Evolutionary conservation across 768 basidiomycete species (phyloP).

Genomic region (Fistulinella prunicolor): DNA sequence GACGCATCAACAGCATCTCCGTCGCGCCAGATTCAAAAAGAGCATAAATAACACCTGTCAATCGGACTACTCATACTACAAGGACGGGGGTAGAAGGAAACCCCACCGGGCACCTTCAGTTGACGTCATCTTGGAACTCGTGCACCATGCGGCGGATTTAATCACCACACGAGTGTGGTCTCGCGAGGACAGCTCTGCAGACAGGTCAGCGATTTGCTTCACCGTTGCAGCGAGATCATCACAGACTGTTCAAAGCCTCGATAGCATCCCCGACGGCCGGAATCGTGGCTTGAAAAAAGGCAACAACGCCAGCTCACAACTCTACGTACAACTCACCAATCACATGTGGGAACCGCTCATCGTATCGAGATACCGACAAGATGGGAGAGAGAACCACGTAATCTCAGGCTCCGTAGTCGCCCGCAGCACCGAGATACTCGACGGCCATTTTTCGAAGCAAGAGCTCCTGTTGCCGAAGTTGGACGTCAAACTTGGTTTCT

Average conservation of each 20-base stretch:
- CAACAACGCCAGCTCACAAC: neutral
- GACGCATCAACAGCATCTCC: too few relatives aligned
- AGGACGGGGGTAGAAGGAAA: too few relatives aligned
- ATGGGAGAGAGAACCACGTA: constrained; percentile 68
- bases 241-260: constrained; percentile 61
- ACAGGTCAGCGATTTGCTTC: constrained; percentile 64
- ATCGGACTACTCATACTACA: too few relatives aligned
- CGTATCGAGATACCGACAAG: constrained; percentile 52
- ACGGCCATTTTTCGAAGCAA: constrained; percentile 60
- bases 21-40: too few relatives aligned
- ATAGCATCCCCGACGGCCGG: constrained; percentile 76
- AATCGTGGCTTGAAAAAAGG: constrained; percentile 51
- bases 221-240: constrained; percentile 58
- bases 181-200: constrained; percentile 66
- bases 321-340: constrained; percentile 41
- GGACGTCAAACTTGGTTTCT: constrained; percentile 57
- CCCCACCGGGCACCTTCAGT: too few relatives aligned
- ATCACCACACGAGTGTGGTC: constrained; percentile 69
- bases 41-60: too few relatives aligned
- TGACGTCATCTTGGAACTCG: too few relatives aligned
- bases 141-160: too few relatives aligned
- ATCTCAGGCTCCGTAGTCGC: constrained; percentile 77
- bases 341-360: constrained; percentile 56
- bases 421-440: constrained; percentile 66
- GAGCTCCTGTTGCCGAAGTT: constrained; percentile 52